Base-by-base conservation (phyloP, 306 rosid species). In the Acacia melanoxylon region DNA sequence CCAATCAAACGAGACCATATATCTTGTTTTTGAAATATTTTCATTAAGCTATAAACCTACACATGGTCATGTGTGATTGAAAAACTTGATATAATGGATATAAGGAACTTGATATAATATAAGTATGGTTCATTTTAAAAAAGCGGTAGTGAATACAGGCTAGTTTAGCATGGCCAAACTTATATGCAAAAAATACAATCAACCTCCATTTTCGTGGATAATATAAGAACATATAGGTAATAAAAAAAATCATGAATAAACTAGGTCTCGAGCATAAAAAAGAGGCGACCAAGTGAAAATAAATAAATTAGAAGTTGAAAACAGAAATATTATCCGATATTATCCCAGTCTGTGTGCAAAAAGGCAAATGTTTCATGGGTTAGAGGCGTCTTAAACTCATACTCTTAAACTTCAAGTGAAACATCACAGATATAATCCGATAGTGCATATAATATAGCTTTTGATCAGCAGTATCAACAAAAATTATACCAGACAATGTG, bases 251-350 rank as follows among this genome's bases (percentile, higher is more conserved):
- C 13, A 49, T 56, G 35, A 40, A 51, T 72, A 82, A 65, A 73
- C 31, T 66, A 73, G 12, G 40, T 37, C 59, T 69, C 15, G 78
- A 66, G 9, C 11, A 45, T 75, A 35, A 35, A 35, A 35, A 35
- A 35, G 40, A 35, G 40, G 40, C 8, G 8, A 1, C 41, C 41
- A 37, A 68, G 25, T 20, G 75, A 67, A 79, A 86, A 49, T 6
- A 68, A 81, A 72, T 67, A 69, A 51, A 25, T 33, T 86, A 7
- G 24, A 67, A 10, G 68, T 52, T 69, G 40, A 65, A 54, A 56
- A 14, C 20, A 20, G 46, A 68, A 67, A 52, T 75, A 72, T 25
- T 12, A n/a, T n/a, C n/a, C n/a, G n/a, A n/a, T n/a, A n/a, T n/a
- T n/a, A n/a, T 33, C 27, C 79, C 41, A 49, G 45, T 68, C 49